Evolutionary conservation across 2,329 filamentous ascomycete species (phyloP), one percentile per base, ranked within the genome.

Genomic region (Colletotrichum sp.): DNA sequence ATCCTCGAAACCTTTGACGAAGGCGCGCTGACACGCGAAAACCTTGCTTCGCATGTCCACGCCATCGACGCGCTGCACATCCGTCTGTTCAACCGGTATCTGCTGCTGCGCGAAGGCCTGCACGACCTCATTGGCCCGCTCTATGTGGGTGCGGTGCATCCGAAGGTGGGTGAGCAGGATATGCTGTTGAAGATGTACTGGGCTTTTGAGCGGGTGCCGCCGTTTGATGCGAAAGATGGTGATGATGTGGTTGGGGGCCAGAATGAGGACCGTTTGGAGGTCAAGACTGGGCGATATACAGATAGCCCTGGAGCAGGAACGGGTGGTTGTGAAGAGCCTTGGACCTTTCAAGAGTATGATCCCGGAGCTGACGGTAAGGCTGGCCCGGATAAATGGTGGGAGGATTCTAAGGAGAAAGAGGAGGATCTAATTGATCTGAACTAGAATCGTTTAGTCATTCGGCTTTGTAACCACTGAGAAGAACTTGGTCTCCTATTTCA

Each of bases 171-270:
- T 6, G 44, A 52, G n/a, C 13, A 13, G 6, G 44, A 52, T 11
- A 22, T 52, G 44, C 6, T 52, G 11, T 13, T 22, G 44, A n/a
- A n/a, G 11, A 22, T 7, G n/a, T 52, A 22, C 6, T 52, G 44
- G 44, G 44, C 44, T 11, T 52, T 52, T 52, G 44, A 52, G 44
- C 11, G 12, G 6, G n/a, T 49, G 44, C 44, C 44, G 8, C 44
- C 44, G 8, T 49, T 49, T 49, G 44, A 49, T 22, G 6, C 44
- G 6, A 22, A 22, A 13, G 44, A 52, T 6, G 44, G n/a, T 11
- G 44, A 52, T 52, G 44, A 13, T 0, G 4, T 52, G 44, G 5
- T 22, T 0, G 44, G 11, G n/a, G n/a, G 0, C 0, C n/a, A n/a
- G 44, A 6, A 8, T 13, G 44, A 6, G 0, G n/a, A 52, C 11